These are phyloP conservation scores for Pezicula rhizophila DNA, from an alignment of 2,329 filamentous ascomycete genomes.

Conservation along the genomic window DNA sequence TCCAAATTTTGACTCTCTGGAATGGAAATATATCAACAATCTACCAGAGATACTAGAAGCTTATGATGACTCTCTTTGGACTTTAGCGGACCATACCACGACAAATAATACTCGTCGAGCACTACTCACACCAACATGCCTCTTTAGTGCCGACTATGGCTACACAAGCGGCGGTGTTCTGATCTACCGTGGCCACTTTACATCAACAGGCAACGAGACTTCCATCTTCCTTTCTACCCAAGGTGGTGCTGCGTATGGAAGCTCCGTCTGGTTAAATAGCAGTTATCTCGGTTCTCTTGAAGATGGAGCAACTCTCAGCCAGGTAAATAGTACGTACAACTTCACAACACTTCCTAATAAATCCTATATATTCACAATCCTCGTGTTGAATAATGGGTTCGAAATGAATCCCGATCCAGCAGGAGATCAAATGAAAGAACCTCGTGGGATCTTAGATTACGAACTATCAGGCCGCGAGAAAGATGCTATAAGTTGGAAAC, in stretches of 20 bases:
- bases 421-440: slow-evolving; percentile 52
- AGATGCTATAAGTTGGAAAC: slow-evolving; percentile 49
- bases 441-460: slow-evolving; percentile 56
- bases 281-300: slow-evolving; percentile 55
- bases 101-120: slow-evolving; percentile 19
- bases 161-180: slow-evolving; percentile 58
- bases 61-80: slow-evolving; percentile 67
- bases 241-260: slow-evolving; percentile 61
- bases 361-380: slow-evolving; percentile 56
- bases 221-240: slow-evolving; percentile 50
- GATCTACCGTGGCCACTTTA: slow-evolving; percentile 63
- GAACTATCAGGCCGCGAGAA: slow-evolving; percentile 39
- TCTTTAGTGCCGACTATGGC: slow-evolving; percentile 55
- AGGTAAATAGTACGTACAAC: slow-evolving; percentile 47
- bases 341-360: slow-evolving; percentile 45
- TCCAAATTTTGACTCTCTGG: slow-evolving; percentile 47
- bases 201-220: slow-evolving; percentile 51
- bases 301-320: slow-evolving; percentile 41
- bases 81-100: slow-evolving; percentile 33
- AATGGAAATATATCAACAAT: slow-evolving; percentile 64
- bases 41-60: slow-evolving; percentile 56
- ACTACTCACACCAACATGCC: slow-evolving; percentile 55
- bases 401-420: slow-evolving; percentile 59
- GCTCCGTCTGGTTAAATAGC: slow-evolving; percentile 57
- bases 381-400: slow-evolving; percentile 66